Base-by-base conservation (phyloP, 2,329 filamentous ascomycete genomes). In the Knoxdaviesia proteae region DNA sequence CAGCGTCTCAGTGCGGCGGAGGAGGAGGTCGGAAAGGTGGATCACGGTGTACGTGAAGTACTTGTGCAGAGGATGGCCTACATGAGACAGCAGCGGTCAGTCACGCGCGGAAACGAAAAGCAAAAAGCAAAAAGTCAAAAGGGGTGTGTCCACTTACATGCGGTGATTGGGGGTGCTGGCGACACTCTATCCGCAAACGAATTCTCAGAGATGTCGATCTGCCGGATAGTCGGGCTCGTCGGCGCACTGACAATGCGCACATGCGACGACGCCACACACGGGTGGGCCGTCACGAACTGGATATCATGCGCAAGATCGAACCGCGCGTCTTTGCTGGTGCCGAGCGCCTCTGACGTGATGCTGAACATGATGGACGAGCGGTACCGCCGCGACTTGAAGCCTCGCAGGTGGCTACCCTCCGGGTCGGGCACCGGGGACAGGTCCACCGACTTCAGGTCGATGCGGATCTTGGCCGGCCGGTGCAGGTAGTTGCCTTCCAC, bases 261-360 rank as follows among this genome's bases (percentile, higher is more conserved):
- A 44, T 68, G 63, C 41, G 64, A 63, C 1, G 71, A 73, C 2
- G 70, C 67, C 5, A 70, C 65, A 49, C 76, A 80, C 0, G 76
- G 76, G 49, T 78, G 73, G 0, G 74, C 74, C 1, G 76, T 78
- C 11, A 78, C 70, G 52, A 80, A 80, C 49, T 68, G 69, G 29
- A 78, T 64, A 45, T 80, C 74, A 48, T 74, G 69, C 5, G 58
- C 56, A 7, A 80, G 55, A 1, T 62, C 51, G 42, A 67, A 62
- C 2, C n/a, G 36, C 31, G 36, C 36, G 36, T 11, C 36, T 38
- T 38, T 11, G 36, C n/a, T 36, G 31, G n/a, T 38, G 10, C 34
- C n/a, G 20, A 9, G 32, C 32, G 32, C 8, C 8, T n/a, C 56
- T 52, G 4, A 56, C 58, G 11, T 53, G 46, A 32, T 60, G 48